A percentile compares a stretch with the other conserved stretches of the same genome.
These are phyloP conservation scores for Mercurialis annua DNA, from an alignment of 345 rosid species.

Conservation along the genomic window DNA sequence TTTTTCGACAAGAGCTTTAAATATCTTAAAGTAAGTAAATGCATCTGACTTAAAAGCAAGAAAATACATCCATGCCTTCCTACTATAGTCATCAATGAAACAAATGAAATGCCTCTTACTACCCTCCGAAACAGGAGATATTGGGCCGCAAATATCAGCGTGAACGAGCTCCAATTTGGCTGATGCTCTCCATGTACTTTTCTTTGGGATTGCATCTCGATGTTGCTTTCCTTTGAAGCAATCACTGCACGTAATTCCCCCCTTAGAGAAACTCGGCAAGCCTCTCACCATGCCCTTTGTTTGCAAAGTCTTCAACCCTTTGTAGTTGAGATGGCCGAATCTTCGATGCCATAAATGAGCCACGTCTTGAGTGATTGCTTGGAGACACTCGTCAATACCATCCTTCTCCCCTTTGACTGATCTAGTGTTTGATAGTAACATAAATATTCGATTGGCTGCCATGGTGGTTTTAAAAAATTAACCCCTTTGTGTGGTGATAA, in stretches of 20 bases:
- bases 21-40: not conserved
- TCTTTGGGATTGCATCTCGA: not conserved
- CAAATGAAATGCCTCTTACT: conserved; percentile 3
- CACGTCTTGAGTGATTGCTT: not conserved
- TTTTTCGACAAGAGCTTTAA: conserved; percentile 4
- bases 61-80: conserved; percentile 10
- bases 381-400: not conserved
- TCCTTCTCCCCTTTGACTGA: not conserved
- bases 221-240: conserved; percentile 13
- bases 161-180: conserved; percentile 1
- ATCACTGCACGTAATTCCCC: not conserved
- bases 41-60: not conserved
- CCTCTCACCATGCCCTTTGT: conserved; percentile 1
- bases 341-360: not conserved
- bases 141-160: conserved; percentile 4
- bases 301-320: not conserved
- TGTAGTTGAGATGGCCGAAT: conserved; percentile 4
- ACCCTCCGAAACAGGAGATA: not conserved
- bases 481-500: not conserved
- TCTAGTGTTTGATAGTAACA: not conserved
- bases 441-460: conserved; percentile 2
- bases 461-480: conserved; percentile 7
- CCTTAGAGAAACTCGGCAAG: not conserved
- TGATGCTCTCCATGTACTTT: conserved; percentile 12
- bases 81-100: conserved; percentile 6